Conservation (phyloP, 257 asterid genomes). For the Jasminum sambac region DNA sequence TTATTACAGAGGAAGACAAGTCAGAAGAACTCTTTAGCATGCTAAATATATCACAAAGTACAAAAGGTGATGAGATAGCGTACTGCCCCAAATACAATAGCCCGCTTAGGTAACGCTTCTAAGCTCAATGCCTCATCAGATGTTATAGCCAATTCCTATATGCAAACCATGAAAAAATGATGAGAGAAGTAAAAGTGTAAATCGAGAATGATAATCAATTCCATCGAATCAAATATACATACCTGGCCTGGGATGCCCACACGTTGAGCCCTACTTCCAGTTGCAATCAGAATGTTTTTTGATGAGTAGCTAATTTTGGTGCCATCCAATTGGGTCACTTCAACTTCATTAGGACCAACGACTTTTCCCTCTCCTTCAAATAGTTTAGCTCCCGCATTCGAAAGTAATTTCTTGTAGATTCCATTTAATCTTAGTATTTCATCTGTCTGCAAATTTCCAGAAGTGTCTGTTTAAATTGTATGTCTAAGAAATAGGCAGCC, state of each 20-base stretch:
- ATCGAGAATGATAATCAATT: background rate
- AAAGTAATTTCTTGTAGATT: slow-evolving; percentile 81
- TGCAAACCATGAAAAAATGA: slow-evolving; percentile 17
- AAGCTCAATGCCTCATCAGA: slow-evolving; percentile 98
- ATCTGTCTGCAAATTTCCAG: slow-evolving; percentile 59
- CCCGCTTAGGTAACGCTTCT: slow-evolving; percentile 94
- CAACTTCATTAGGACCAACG: slow-evolving; percentile 91
- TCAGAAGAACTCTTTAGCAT: slow-evolving; percentile 21
- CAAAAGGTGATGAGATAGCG: slow-evolving; percentile 22
- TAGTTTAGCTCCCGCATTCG: slow-evolving; percentile 88
- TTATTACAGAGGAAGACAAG: slow-evolving; percentile 10
- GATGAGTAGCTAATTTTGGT: slow-evolving; percentile 87
- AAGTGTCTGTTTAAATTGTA: background rate
- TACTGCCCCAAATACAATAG: slow-evolving; percentile 84
- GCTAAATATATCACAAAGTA: slow-evolving; percentile 17
- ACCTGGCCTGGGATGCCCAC: slow-evolving; percentile 87
- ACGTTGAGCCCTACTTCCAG: slow-evolving; percentile 94
- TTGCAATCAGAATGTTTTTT: slow-evolving; percentile 83
- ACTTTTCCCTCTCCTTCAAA: slow-evolving; percentile 98
- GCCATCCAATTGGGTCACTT: slow-evolving; percentile 86
- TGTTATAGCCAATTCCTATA: slow-evolving; percentile 89
- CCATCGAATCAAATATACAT: slow-evolving; percentile 15
- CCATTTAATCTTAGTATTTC: slow-evolving; percentile 90
- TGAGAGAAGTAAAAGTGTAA: background rate
- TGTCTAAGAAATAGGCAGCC: background rate